Conservation (phyloP, 805 yeast genomes). For the Saccharomycopsis microspora region DNA sequence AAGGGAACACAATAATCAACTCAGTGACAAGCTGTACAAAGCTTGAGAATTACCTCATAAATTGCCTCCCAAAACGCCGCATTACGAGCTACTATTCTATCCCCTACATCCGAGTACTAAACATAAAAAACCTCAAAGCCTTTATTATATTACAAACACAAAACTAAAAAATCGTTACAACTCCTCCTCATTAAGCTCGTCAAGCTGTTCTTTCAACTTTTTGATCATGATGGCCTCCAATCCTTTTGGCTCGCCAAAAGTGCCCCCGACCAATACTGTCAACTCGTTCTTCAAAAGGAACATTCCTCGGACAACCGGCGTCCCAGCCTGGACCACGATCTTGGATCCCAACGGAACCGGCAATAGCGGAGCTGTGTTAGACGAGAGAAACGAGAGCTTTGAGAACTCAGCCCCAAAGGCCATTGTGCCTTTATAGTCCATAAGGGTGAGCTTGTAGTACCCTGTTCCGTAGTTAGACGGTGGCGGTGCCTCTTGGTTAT, state of each 20-base stretch:
- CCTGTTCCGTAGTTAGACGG: slow-evolving; percentile 14
- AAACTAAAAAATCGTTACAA: not conserved
- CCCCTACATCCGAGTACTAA: too few species aligned
- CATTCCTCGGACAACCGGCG: slow-evolving; percentile 37
- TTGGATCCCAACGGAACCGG: slow-evolving; percentile 40
- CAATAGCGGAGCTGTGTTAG: slow-evolving; percentile 21
- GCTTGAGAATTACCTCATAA: too few species aligned
- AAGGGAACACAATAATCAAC: too few species aligned
- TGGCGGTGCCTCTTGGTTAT: slow-evolving; percentile 14
- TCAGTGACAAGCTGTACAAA: too few species aligned
- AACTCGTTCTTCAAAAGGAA: slow-evolving; percentile 22
- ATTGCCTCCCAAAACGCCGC: too few species aligned
- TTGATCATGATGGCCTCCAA: not conserved
- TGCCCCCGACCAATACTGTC: slow-evolving; percentile 20
- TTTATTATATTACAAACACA: not conserved
- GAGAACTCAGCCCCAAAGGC: slow-evolving; percentile 50
- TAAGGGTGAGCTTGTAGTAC: slow-evolving; percentile 44
- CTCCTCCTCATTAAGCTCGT: not conserved
- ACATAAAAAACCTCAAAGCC: too few species aligned
- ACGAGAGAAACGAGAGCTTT: slow-evolving; percentile 24
- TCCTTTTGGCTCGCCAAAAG: not conserved
- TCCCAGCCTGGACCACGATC: slow-evolving; percentile 24
- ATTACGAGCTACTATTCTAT: too few species aligned
- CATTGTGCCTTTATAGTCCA: slow-evolving; percentile 38
- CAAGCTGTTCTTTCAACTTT: not conserved